Percentiles rank a stretch among this genome's conserved stretches.
Evolutionary conservation across 2,329 filamentous ascomycete genomes (phyloP).

Genomic region (Cladophialophora yegresii): DNA sequence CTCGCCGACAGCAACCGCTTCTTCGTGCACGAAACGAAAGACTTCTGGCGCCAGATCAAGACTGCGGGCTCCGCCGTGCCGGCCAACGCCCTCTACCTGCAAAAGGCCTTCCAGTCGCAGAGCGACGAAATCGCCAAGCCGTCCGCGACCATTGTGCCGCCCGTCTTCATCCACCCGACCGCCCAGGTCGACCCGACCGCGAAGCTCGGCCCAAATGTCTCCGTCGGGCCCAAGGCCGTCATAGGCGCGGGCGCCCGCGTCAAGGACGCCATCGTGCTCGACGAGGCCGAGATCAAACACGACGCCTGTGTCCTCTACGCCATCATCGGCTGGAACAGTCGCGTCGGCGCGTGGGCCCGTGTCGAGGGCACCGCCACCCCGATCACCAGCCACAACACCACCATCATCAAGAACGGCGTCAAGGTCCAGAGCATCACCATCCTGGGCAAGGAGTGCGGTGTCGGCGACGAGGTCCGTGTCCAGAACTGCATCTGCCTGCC

Average conservation of each 20-base stretch:
- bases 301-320: conserved; percentile 94
- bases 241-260: conserved; percentile 86
- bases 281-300: conserved; percentile 94
- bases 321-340: conserved; percentile 96
- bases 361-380: conserved; percentile 93
- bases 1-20: conserved; percentile 97
- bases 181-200: conserved; percentile 90
- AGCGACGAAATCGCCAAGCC: conserved; percentile 80
- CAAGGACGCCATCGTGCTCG: conserved; percentile 94
- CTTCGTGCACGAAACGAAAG: conserved; percentile 97
- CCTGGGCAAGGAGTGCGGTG: conserved; percentile 90
- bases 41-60: conserved; percentile 99
- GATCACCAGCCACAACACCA: conserved; percentile 83
- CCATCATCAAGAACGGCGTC: conserved; percentile 94
- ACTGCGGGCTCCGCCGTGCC: conserved; percentile 95
- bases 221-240: conserved; percentile 82
- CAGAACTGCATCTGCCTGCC: conserved; percentile 98
- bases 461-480: conserved; percentile 90
- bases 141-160: conserved; percentile 83
- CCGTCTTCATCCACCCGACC: conserved; percentile 92
- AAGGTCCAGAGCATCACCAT: conserved; percentile 99
- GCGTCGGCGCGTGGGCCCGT: conserved; percentile 94
- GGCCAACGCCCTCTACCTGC: conserved; percentile 93
- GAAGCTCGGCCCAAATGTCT: conserved; percentile 95
- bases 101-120: conserved; percentile 83